A percentile compares a stretch with the other conserved stretches of the same genome.
phyloP scores from a whole-genome alignment of 2,329 filamentous ascomycete genomes.

The Elsinoe arachidis region DNA sequence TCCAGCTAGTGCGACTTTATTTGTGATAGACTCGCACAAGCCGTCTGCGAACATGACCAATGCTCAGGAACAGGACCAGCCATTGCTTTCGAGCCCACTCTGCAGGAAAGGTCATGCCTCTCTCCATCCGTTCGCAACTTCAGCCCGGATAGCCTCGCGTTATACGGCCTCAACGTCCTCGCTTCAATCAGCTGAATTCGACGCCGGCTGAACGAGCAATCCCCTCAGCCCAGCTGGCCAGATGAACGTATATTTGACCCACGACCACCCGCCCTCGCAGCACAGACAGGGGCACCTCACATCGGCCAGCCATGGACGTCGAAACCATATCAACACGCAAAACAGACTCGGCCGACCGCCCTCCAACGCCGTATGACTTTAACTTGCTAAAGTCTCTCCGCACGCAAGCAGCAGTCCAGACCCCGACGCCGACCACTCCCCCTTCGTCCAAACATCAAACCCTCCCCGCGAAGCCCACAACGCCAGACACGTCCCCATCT shows the following conservation, averaged over 20 bases:
- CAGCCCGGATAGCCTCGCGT: constrained; percentile 4
- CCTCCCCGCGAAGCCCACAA: not conserved
- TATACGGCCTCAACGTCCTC: not conserved
- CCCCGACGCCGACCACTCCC: not conserved
- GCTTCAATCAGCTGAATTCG: not conserved
- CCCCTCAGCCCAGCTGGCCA: constrained; percentile 8
- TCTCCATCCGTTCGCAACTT: not conserved
- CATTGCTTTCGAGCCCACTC: constrained; percentile 1
- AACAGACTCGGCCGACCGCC: constrained; percentile 2
- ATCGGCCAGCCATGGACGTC: constrained; percentile 8
- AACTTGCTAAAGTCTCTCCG: constrained; percentile 12
- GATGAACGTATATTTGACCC: constrained; percentile 10
- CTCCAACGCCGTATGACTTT: constrained; percentile 13
- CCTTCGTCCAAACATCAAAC: not conserved
- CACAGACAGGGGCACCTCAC: constrained; percentile 12
- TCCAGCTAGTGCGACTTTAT: constrained; percentile 10
- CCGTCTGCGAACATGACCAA: not conserved
- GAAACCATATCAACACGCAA: not conserved
- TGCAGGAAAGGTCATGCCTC: not conserved
- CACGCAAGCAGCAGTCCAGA: not conserved
- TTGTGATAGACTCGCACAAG: constrained; percentile 7
- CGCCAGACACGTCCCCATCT: not conserved
- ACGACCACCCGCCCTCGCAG: constrained; percentile 5
- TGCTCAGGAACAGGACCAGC: constrained; percentile 9
- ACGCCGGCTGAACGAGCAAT: not conserved